Evolutionary conservation across 371 early-diverging fungal genomes (phyloP).

Genomic region (Parasitella parasitica): DNA sequence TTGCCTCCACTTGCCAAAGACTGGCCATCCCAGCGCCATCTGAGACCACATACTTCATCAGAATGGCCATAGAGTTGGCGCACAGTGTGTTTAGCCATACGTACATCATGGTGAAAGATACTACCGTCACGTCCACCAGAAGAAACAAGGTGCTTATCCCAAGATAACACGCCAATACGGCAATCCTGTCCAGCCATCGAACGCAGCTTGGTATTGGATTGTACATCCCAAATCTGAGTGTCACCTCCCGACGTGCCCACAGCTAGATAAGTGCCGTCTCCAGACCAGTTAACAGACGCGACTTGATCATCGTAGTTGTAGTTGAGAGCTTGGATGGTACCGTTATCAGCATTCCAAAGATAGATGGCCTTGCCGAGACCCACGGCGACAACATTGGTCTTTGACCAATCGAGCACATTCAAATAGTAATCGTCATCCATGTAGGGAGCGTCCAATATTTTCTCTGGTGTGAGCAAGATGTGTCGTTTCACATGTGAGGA

Average conservation of each 20-base stretch:
- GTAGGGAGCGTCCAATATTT: constrained; percentile 89
- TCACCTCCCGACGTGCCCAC: constrained; percentile 86
- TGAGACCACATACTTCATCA: constrained; percentile 92
- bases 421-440: constrained; percentile 97
- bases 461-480: constrained; percentile 70
- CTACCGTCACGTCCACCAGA: constrained; percentile 89
- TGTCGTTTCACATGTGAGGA: constrained; percentile 53
- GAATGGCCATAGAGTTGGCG: constrained; percentile 71
- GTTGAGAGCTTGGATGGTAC: constrained; percentile 70
- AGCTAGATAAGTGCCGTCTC: constrained; percentile 79
- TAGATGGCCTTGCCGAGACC: constrained; percentile 89
- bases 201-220: constrained; percentile 64
- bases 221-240: constrained; percentile 86
- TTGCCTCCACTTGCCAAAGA: constrained; percentile 97
- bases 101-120: constrained; percentile 94
- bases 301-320: constrained; percentile 57
- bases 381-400: constrained; percentile 80
- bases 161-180: constrained; percentile 84
- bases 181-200: constrained; percentile 74
- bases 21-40: constrained; percentile 87
- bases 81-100: constrained; percentile 74
- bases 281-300: constrained; percentile 76
- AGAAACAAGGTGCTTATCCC: constrained; percentile 84
- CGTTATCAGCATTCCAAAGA: constrained; percentile 89
- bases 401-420: constrained; percentile 96